A percentile compares a stretch with the other conserved stretches of the same genome.
These are phyloP conservation scores for Verticillium nonalfalfae DNA, from an alignment of 2,329 filamentous ascomycete genomes.

Conservation along the genomic window DNA sequence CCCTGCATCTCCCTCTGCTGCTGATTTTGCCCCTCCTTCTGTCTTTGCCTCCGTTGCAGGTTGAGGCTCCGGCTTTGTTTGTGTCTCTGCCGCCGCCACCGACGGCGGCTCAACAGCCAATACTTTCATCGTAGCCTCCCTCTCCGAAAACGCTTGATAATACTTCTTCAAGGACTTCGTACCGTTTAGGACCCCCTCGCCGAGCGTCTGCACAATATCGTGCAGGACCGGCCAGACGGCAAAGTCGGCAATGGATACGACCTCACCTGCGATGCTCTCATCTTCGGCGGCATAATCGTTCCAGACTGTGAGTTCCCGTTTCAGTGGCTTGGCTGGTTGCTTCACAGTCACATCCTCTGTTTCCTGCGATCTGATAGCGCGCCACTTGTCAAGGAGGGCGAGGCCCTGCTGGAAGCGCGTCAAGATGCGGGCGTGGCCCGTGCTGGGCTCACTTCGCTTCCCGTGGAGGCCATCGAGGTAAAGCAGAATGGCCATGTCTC, in stretches of 20 bases:
- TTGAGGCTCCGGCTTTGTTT: too few species aligned
- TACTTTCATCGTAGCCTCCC: slow-evolving; percentile 15
- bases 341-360: slow-evolving; percentile 5
- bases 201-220: slow-evolving; percentile 30
- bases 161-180: slow-evolving; percentile 26
- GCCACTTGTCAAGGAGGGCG: slow-evolving; percentile 29
- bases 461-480: slow-evolving; percentile 54
- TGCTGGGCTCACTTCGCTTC: slow-evolving; percentile 15
- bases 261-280: slow-evolving; percentile 38
- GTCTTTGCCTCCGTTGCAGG: too few species aligned
- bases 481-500: slow-evolving; percentile 47
- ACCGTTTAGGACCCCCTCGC: slow-evolving; percentile 21
- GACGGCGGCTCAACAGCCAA: slow-evolving; percentile 3
- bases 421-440: slow-evolving; percentile 24
- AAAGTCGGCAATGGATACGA: slow-evolving; percentile 43
- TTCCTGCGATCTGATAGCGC: not conserved
- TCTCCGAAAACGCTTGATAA: slow-evolving; percentile 22
- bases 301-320: slow-evolving; percentile 31
- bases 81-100: not conserved
- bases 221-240: slow-evolving; percentile 51
- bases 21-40: too few species aligned
- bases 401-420: slow-evolving; percentile 36
- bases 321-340: slow-evolving; percentile 15
- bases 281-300: slow-evolving; percentile 27
- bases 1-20: too few species aligned